A percentile compares a stretch with the other conserved stretches of the same genome.
phyloP scores from a whole-genome alignment of 768 basidiomycete species.

The Tremella yokohamensis region DNA sequence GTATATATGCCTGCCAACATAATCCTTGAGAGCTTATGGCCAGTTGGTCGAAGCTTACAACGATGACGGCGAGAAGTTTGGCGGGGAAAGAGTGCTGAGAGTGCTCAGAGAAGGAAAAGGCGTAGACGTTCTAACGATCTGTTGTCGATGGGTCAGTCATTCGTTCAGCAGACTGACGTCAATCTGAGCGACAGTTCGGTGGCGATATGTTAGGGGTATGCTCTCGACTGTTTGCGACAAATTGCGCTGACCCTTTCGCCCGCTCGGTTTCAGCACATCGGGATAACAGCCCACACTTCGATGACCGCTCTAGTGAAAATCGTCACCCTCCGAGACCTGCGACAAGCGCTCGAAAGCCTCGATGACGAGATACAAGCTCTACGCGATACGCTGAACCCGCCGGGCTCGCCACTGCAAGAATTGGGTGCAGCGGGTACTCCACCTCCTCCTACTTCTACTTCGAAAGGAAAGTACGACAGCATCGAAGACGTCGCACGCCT shows the following conservation, averaged over 20 bases:
- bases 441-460: not conserved
- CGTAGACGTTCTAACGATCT: slow-evolving; percentile 39
- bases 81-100: slow-evolving; percentile 35
- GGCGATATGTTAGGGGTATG: slow-evolving; percentile 45
- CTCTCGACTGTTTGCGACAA: not conserved
- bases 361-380: slow-evolving; percentile 35
- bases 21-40: not conserved
- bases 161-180: not conserved
- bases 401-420: not conserved
- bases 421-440: not conserved
- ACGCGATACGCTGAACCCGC: slow-evolving; percentile 20
- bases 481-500: slow-evolving; percentile 33
- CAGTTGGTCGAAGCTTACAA: slow-evolving; percentile 36
- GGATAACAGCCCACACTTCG: slow-evolving; percentile 34
- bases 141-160: slow-evolving; percentile 41
- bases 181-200: slow-evolving; percentile 32
- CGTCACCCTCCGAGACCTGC: slow-evolving; percentile 25
- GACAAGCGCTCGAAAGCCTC: slow-evolving; percentile 22
- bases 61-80: slow-evolving; percentile 45
- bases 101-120: slow-evolving; percentile 32
- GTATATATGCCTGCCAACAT: too few species aligned
- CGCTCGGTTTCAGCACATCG: slow-evolving; percentile 44
- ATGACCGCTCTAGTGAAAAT: slow-evolving; percentile 21
- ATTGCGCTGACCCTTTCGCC: slow-evolving; percentile 29
- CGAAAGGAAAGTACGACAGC: slow-evolving; percentile 25